These are phyloP conservation scores for Fusarium denticulatum DNA, from an alignment of 2,329 filamentous ascomycete species.

Conservation along the genomic window DNA sequence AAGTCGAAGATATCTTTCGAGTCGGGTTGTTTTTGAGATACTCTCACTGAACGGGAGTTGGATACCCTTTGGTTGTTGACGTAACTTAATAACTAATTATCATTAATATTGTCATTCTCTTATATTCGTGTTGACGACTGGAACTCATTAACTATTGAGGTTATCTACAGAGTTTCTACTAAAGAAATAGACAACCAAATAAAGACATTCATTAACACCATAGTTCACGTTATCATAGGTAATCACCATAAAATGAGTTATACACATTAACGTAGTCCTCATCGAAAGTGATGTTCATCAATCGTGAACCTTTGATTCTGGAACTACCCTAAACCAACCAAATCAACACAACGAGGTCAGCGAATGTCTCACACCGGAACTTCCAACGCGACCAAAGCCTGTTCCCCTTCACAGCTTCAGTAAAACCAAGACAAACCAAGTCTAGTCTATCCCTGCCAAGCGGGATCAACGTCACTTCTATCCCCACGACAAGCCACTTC, in stretches of 20 bases:
- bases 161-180: neutral
- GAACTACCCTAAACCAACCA: constrained; percentile 7
- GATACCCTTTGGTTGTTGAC: constrained; percentile 16
- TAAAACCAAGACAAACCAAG: neutral
- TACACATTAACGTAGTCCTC: neutral
- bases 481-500: neutral
- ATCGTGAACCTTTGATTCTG: neutral
- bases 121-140: neutral
- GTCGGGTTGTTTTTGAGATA: constrained; percentile 24
- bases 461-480: neutral
- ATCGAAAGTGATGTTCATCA: neutral
- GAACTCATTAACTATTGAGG: neutral
- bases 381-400: neutral
- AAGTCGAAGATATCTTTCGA: neutral
- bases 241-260: too few relatives aligned
- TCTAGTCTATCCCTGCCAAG: neutral
- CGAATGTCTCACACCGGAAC: constrained; percentile 1
- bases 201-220: neutral
- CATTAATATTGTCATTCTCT: neutral
- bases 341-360: neutral
- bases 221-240: neutral
- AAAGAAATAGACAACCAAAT: neutral
- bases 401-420: neutral
- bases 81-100: constrained; percentile 31
- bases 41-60: constrained; percentile 36